Base-by-base conservation (phyloP, 179 eudicot species). In the Nepenthes alata region DNA sequence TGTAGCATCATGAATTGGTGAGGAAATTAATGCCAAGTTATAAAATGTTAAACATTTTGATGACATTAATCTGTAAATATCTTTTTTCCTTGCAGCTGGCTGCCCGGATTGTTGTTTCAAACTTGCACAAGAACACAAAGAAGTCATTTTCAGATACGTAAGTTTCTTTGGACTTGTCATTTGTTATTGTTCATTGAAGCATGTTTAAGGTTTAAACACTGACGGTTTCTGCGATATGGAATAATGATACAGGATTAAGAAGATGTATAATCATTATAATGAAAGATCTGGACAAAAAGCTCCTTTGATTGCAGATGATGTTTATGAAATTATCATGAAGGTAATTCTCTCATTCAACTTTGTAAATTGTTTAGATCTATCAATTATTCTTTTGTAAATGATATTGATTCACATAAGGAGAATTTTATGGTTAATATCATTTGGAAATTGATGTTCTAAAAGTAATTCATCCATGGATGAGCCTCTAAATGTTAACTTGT, bases 101-200 rank as follows among this genome's bases (percentile, higher is more conserved):
- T 65, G 99, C 99, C 3, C 67, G 99, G 67, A 90, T 94, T 78
- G 99, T 80, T 59, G 97, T 90, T 53, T 90, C 99, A 9, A 94
- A 94, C 64, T 76, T 94, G 70, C 99, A 94, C 71, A 94, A 94
- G 86, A 94, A 90, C 72, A 90, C 99, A 0, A 90, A 73, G 75
- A 90, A 90, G 60, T 85, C 81, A 3, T 94, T 94, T 68, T 94
- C 99, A 0, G 97, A 94, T 76, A 94, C 97, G 99, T 94, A 71
- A 79, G 96, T 70, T 11, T 11, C 10, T 9, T 55, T 9, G n/a
- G 25, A 11, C 13, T 34, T 10, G 2, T 35, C 44, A 52, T 35
- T 2, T n/a, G 9, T 5, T n/a, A 5, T 60, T 5, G 0, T 0
- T 41, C 45, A 4, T 7, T 25, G 7, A 34, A 16, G 4, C 6